Percentiles rank a stretch among this genome's conserved stretches.
These are phyloP conservation scores for Penicillium freii DNA, from an alignment of 2,329 filamentous ascomycete species.

Conservation along the genomic window DNA sequence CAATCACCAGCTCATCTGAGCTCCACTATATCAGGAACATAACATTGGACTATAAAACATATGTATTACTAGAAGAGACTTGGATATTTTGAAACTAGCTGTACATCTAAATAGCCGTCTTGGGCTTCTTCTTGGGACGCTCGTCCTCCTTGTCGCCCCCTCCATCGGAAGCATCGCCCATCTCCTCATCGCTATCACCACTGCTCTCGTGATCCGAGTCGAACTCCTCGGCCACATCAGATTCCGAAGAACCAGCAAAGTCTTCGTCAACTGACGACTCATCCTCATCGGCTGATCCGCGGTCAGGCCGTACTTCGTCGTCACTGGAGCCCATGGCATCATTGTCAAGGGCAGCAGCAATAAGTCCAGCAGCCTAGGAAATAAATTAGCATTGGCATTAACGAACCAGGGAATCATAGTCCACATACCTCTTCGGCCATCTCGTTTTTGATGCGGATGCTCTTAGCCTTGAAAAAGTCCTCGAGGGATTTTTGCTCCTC, in stretches of 20 bases:
- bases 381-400: slow-evolving; percentile 23
- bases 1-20: slow-evolving; percentile 19
- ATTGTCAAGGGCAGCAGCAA: slow-evolving; percentile 79
- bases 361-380: slow-evolving; percentile 54
- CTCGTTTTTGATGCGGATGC: slow-evolving; percentile 94
- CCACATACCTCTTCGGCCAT: slow-evolving; percentile 86
- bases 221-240: slow-evolving; percentile 93
- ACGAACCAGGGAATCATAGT: not conserved
- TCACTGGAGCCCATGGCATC: slow-evolving; percentile 82
- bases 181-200: slow-evolving; percentile 64
- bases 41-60: not conserved
- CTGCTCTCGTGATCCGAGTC: slow-evolving; percentile 89
- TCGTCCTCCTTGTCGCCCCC: slow-evolving; percentile 46
- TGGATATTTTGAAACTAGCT: slow-evolving; percentile 13
- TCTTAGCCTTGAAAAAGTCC: slow-evolving; percentile 95
- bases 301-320: slow-evolving; percentile 69
- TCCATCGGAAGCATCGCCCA: slow-evolving; percentile 48
- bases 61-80: not conserved
- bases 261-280: slow-evolving; percentile 95
- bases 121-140: slow-evolving; percentile 65
- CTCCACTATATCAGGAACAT: slow-evolving; percentile 15
- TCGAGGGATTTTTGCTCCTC: slow-evolving; percentile 97
- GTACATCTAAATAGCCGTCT: slow-evolving; percentile 42
- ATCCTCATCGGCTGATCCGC: slow-evolving; percentile 92
- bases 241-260: slow-evolving; percentile 88